A percentile compares a stretch with the other conserved stretches of the same genome.
phyloP scores from a whole-genome alignment of 352 stramenopile species.

The Phytophthora vignae region DNA sequence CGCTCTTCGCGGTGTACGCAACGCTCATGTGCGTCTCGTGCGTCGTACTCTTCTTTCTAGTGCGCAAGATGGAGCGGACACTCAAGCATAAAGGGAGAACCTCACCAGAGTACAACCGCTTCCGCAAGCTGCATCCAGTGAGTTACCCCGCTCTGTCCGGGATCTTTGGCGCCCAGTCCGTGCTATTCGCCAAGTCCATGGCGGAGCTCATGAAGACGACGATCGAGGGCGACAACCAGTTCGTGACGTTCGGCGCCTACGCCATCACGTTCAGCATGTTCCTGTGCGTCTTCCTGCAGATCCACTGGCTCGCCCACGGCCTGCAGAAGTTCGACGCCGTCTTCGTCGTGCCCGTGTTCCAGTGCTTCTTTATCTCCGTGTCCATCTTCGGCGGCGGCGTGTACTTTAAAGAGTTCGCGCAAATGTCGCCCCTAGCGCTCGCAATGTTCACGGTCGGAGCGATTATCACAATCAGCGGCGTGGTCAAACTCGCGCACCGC shows the following conservation, averaged over 20 bases:
- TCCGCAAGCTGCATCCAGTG: constrained; percentile 66
- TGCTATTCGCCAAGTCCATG: constrained; percentile 86
- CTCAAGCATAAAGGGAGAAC: constrained; percentile 47
- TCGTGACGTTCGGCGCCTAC: constrained; percentile 79
- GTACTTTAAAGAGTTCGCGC: constrained; percentile 89
- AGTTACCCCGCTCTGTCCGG: constrained; percentile 77
- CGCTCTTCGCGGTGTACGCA: constrained; percentile 74
- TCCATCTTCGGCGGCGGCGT: constrained; percentile 89
- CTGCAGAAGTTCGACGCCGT: constrained; percentile 88
- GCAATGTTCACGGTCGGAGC: constrained; percentile 81
- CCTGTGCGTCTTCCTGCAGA: constrained; percentile 85
- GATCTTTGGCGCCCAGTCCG: constrained; percentile 80
- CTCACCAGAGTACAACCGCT: constrained; percentile 64
- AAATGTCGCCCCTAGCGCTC: constrained; percentile 57
- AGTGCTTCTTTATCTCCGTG: constrained; percentile 93
- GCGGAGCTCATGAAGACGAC: constrained; percentile 87
- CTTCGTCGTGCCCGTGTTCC: constrained; percentile 87
- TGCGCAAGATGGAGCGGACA: constrained; percentile 55
- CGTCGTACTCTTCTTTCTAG: constrained; percentile 42
- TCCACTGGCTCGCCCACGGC: constrained; percentile 87
- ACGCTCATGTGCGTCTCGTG: constrained; percentile 57
- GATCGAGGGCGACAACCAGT: constrained; percentile 75
- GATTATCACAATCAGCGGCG: constrained; percentile 71
- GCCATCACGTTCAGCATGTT: constrained; percentile 85
- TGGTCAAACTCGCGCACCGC: constrained; percentile 71